Evolutionary conservation across 805 yeast genomes (phyloP).

Genomic region (Pichia deserticola): DNA sequence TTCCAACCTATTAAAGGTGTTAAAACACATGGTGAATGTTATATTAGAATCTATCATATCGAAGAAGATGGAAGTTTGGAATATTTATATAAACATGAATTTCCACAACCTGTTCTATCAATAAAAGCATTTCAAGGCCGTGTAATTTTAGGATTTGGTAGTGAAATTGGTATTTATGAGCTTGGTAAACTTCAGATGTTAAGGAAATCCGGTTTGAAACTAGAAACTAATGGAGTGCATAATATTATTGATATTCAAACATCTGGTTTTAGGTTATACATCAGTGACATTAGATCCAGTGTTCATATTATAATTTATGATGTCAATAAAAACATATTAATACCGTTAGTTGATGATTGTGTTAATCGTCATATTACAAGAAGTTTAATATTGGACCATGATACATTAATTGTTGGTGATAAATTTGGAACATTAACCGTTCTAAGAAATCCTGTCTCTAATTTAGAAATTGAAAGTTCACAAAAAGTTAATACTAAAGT

Average conservation of each 20-base stretch:
- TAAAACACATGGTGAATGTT: conserved; percentile 18
- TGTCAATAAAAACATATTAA: conserved; percentile 39
- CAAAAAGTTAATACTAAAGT: conserved; percentile 10
- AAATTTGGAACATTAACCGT: conserved; percentile 76
- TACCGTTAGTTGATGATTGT: conserved; percentile 63
- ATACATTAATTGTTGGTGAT: conserved; percentile 79
- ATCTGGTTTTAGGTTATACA: conserved; percentile 52
- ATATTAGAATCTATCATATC: conserved; percentile 33
- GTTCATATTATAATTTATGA: conserved; percentile 51
- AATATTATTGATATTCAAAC: conserved; percentile 49
- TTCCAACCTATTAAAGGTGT: conserved; percentile 21
- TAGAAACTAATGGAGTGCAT: conserved; percentile 31
- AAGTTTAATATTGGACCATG: conserved; percentile 56
- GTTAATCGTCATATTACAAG: conserved; percentile 61
- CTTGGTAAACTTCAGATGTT: conserved; percentile 76
- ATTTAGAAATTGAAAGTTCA: not conserved
- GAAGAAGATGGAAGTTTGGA: conserved; percentile 32
- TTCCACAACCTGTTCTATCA: conserved; percentile 41
- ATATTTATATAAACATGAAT: conserved; percentile 52
- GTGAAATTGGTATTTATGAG: conserved; percentile 52
- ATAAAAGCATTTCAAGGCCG: conserved; percentile 51
- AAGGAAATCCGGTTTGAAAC: conserved; percentile 46
- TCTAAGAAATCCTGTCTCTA: conserved; percentile 45
- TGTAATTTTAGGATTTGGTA: conserved; percentile 51
- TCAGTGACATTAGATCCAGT: conserved; percentile 69